Evolutionary conservation across 2,329 filamentous ascomycete genomes (phyloP).

Genomic region (Alternaria consortialis): DNA sequence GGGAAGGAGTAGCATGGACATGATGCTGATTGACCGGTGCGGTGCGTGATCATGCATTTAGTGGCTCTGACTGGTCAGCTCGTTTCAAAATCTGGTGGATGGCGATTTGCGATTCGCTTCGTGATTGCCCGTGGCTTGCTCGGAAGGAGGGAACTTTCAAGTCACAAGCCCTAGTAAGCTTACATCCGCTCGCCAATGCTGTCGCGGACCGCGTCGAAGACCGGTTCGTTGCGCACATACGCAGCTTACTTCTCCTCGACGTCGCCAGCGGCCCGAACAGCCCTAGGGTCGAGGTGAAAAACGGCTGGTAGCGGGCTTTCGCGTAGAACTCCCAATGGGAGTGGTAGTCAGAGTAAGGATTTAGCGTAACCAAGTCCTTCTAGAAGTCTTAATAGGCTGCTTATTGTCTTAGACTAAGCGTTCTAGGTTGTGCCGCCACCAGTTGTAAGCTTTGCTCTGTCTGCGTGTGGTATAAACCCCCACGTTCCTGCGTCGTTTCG

Average conservation of each 20-base stretch:
- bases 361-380: neutral
- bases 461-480: conserved; percentile 7
- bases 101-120: conserved; percentile 5
- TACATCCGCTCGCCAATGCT: conserved; percentile 16
- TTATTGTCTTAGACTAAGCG: conserved; percentile 4
- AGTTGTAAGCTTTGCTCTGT: conserved; percentile 2
- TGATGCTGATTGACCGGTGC: neutral
- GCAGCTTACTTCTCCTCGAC: conserved; percentile 2
- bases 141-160: neutral
- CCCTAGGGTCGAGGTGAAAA: conserved; percentile 6
- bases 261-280: conserved; percentile 10
- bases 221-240: conserved; percentile 4
- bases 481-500: conserved; percentile 4
- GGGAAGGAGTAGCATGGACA: neutral
- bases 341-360: neutral
- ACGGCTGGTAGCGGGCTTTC: conserved; percentile 2
- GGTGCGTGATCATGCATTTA: neutral
- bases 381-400: conserved; percentile 7
- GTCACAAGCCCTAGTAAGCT: conserved; percentile 23
- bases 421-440: neutral
- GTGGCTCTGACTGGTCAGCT: conserved; percentile 7
- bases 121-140: conserved; percentile 6
- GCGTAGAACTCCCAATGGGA: conserved; percentile 1
- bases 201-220: conserved; percentile 12
- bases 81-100: neutral